Percentiles rank a stretch among this genome's conserved stretches.
These are phyloP conservation scores for Lactarius tabidus DNA, from an alignment of 768 basidiomycete genomes.

Conservation along the genomic window DNA sequence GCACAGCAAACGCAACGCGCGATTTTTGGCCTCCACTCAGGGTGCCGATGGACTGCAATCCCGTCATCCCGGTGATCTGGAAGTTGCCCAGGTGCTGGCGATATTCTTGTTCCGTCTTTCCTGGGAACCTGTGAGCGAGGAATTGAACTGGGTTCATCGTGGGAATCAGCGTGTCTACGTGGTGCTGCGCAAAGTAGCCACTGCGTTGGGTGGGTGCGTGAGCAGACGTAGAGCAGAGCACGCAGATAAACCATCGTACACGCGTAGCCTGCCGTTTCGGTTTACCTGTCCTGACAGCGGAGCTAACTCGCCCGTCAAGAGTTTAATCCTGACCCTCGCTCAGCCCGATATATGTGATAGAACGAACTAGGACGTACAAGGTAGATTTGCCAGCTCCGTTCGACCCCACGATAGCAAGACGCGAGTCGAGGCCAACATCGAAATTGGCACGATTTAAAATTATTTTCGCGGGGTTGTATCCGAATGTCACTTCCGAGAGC, in stretches of 20 bases:
- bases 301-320: constrained; percentile 79
- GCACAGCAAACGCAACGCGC: constrained; percentile 85
- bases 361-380: constrained; percentile 46
- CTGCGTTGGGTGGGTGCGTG: constrained; percentile 37
- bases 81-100: constrained; percentile 93
- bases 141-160: constrained; percentile 91
- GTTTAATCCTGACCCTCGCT: constrained; percentile 64
- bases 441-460: constrained; percentile 79
- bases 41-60: constrained; percentile 86
- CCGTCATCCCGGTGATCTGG: constrained; percentile 95
- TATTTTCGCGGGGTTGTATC: constrained; percentile 73
- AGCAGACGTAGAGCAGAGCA: constrained; percentile 1
- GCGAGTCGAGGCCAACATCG: constrained; percentile 90
- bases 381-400: constrained; percentile 98
- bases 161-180: constrained; percentile 86
- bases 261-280: constrained; percentile 85
- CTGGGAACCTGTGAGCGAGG: constrained; percentile 87
- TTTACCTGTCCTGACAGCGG: constrained; percentile 76
- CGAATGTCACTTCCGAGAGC: constrained; percentile 86
- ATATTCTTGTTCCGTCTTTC: constrained; percentile 95
- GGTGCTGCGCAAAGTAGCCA: constrained; percentile 92
- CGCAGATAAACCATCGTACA: constrained; percentile 46
- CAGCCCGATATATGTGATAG: constrained; percentile 1
- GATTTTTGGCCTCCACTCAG: constrained; percentile 95
- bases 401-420: constrained; percentile 92